These are phyloP conservation scores for Auricularia cornea DNA, from an alignment of 768 basidiomycete genomes.

Conservation along the genomic window DNA sequence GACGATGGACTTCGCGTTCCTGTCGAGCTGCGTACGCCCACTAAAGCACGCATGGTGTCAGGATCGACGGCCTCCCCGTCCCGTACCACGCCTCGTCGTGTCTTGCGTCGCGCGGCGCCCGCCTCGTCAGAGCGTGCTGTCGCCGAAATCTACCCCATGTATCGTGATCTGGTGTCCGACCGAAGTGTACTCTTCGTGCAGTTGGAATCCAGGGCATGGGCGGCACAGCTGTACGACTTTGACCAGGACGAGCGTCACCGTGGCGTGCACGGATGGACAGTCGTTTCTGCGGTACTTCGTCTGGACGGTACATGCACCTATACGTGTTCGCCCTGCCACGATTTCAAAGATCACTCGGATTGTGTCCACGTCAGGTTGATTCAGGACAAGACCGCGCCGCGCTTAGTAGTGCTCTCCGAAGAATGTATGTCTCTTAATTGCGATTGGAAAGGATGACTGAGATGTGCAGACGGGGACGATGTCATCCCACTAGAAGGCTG, in stretches of 20 bases:
- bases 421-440: not conserved
- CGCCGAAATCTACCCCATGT: not conserved
- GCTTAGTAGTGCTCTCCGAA: not conserved
- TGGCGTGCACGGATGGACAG: not conserved
- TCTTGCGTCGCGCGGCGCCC: too few species aligned
- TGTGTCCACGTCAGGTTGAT: not conserved
- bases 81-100: too few species aligned
- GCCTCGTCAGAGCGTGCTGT: too few species aligned
- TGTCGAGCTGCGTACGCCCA: too few species aligned
- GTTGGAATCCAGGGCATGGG: not conserved
- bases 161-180: not conserved
- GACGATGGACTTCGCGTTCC: too few species aligned
- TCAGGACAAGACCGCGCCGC: not conserved
- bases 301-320: not conserved
- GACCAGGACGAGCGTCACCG: not conserved
- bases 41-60: too few species aligned
- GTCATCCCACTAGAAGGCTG: too few species aligned
- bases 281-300: not conserved
- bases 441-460: too few species aligned
- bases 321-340: not conserved
- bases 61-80: too few species aligned
- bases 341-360: not conserved
- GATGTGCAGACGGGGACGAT: too few species aligned
- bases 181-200: not conserved
- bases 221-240: not conserved